Evolutionary conservation across 1,284 basidiomycete species (phyloP), one percentile per base, ranked within the genome.

Genomic region (Moesziomyces sp.): DNA sequence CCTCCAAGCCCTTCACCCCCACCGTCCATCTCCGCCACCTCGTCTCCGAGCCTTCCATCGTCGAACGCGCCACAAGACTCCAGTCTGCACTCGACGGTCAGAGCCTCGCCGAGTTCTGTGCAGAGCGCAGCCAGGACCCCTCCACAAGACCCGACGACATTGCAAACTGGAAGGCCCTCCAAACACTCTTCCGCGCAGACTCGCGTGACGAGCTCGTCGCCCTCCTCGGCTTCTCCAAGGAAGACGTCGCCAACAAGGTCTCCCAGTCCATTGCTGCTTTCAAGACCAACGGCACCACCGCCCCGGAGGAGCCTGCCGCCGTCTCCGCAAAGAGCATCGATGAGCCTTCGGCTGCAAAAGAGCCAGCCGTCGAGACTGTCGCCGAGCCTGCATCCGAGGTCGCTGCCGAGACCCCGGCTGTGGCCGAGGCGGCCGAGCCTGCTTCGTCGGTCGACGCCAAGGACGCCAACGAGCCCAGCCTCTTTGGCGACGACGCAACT

Each of bases 191-290:
- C 89, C 89, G 90, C 72, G 90, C 94, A 0, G 89, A 95, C 84
- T 93, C 92, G 16, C 87, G 92, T 61, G 93, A 96, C 40, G 94
- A 98, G 84, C 88, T 99, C 13, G 91, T 99, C 48, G 91, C 91
- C 1, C 86, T 98, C 1, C 89, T 99, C 23, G 96, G 96, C 0
- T 98, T 97, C 85, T 94, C 93, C 11, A 96, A 96, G 85, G 89
- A 89, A 26, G 93, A 96, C 74, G 89, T 97, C 16, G 90, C 90
- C 3, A 86, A 87, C 3, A 91, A 91, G 69, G 93, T 97, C 14
- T 89, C 90, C 18, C 90, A 92, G 71, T 93, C 94, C 3, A 89
- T 96, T 52, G 89, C 91, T 51, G 90, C 89, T 71, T 87, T 94
- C 70, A 60, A 64, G 60, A 43, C 72, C 48, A 58, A 61, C 48